Base-by-base conservation (phyloP, 352 stramenopile genomes). In the Globisporangium cederbergense region DNA sequence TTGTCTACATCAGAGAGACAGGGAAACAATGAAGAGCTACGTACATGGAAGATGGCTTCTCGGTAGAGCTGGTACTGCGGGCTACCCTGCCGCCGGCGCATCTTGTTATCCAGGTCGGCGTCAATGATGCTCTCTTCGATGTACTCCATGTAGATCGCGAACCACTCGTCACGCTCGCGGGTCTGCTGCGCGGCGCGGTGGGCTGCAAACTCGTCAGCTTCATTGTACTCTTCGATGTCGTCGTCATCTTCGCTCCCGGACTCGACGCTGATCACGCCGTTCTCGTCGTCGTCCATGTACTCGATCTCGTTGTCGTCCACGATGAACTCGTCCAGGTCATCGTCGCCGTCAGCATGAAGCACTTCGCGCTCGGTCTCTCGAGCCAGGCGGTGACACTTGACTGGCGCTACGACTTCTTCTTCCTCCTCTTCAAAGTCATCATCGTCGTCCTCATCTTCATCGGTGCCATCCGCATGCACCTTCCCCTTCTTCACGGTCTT, bases 251-350 rank as follows among this genome's bases (percentile, higher is more conserved):
- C 77, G 36, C 74, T 77, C 4, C 77, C 83, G 14, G 80, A 77
- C 18, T 70, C 71, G 10, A 86, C 77, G 60, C 72, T 84, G 53
- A 92, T 89, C 49, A 89, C 76, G 18, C 72, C 82, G 61, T 86
- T 74, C 58, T 95, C 86, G 60, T 91, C 85, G 34, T 93, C 83
- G 36, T 92, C 80, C 87, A 96, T 95, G 71, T 91, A 96, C 71
- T 94, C 85, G 51, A 96, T 72, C 43, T 94, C 79, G 65, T 92
- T 76, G 66, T 96, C 87, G 3, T 56, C 74, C 18, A 81, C 82
- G 51, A 96, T 89, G 60, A 95, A 95, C 50, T 89, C 83, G 36
- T 93, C 86, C 56, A 92, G 60, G 57, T 94, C 82, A 4, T 92
- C 81, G 60, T 74, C 82, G 18, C 70, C 76, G 60, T 90, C 78